phyloP scores from a whole-genome alignment of 768 basidiomycete genomes.

The Boletus vermiculosoides region DNA sequence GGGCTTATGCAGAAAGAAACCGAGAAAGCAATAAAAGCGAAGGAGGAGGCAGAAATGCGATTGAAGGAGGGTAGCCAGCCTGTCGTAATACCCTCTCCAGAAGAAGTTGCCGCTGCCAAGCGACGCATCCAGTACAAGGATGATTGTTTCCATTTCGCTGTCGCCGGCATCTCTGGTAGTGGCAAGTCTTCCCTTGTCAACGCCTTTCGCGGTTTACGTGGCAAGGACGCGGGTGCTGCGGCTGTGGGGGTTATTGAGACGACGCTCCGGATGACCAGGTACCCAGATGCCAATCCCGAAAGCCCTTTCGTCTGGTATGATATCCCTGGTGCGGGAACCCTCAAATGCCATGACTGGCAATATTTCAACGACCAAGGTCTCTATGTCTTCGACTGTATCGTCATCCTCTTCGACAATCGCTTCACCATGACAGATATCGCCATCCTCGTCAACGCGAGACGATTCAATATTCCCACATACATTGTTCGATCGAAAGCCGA shows the following conservation, averaged over 20 bases:
- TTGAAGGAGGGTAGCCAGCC: constrained; percentile 29
- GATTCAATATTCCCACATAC: constrained; percentile 33
- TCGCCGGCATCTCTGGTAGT: constrained; percentile 35
- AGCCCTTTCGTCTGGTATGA: constrained; percentile 35
- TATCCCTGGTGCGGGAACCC: constrained; percentile 37
- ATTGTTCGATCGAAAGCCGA: constrained; percentile 40
- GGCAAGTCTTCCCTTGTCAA: constrained; percentile 39
- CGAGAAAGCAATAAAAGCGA: constrained; percentile 2
- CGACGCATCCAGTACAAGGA: constrained; percentile 22
- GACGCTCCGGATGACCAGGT: constrained; percentile 27
- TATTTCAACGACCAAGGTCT: constrained; percentile 39
- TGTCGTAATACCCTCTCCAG: constrained; percentile 20
- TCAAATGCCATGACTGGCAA: constrained; percentile 33
- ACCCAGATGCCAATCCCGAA: constrained; percentile 21
- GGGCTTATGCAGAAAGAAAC: background rate
- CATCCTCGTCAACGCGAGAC: constrained; percentile 31
- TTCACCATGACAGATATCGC: constrained; percentile 36
- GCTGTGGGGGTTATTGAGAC: constrained; percentile 31
- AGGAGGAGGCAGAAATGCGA: constrained; percentile 17
- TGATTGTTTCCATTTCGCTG: constrained; percentile 31
- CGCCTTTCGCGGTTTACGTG: constrained; percentile 32
- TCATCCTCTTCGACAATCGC: constrained; percentile 34
- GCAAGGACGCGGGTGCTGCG: constrained; percentile 23
- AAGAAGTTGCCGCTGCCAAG: constrained; percentile 20
- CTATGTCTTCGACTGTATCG: constrained; percentile 36